Conservation (phyloP, 176 grass and related monocot species). For the Secale cereale region DNA sequence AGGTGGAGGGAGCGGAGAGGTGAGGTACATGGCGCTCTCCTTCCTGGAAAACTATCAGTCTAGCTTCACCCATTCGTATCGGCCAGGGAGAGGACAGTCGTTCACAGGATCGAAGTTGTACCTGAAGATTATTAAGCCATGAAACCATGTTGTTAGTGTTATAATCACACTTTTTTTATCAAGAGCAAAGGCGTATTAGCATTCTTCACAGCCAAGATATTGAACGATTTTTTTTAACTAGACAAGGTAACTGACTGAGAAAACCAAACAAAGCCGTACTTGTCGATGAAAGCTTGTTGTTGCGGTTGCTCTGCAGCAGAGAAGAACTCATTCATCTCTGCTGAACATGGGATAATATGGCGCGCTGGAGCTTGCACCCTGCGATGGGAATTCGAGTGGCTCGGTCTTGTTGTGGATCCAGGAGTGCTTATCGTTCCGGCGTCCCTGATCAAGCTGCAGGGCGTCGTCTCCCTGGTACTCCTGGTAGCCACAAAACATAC, state of each 20-base stretch:
- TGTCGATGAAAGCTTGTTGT: conserved; percentile 47
- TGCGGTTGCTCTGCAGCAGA: conserved; percentile 19
- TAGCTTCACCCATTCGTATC: conserved; percentile 62
- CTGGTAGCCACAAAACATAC: conserved; percentile 20
- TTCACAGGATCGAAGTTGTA: conserved; percentile 66
- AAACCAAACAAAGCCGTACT: conserved; percentile 27
- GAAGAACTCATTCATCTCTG: conserved; percentile 45
- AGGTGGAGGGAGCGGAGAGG: conserved; percentile 25
- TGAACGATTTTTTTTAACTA: too few species aligned
- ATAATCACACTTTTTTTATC: neutral
- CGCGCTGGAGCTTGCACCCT: neutral
- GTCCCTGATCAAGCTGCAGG: conserved; percentile 50
- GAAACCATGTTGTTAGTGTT: neutral
- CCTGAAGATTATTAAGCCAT: conserved; percentile 34
- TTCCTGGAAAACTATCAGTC: conserved; percentile 16
- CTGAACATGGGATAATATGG: conserved; percentile 14
- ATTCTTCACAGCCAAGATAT: neutral
- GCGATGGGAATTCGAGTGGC: conserved; percentile 1
- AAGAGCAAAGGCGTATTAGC: neutral
- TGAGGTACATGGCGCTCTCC: conserved; percentile 13
- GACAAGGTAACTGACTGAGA: neutral
- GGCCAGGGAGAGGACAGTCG: conserved; percentile 47
- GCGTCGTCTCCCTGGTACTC: conserved; percentile 43
- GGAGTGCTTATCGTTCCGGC: conserved; percentile 22
- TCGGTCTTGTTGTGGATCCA: conserved; percentile 39